Base-by-base conservation (phyloP, 257 asterid species). In the Rehmannia glutinosa region DNA sequence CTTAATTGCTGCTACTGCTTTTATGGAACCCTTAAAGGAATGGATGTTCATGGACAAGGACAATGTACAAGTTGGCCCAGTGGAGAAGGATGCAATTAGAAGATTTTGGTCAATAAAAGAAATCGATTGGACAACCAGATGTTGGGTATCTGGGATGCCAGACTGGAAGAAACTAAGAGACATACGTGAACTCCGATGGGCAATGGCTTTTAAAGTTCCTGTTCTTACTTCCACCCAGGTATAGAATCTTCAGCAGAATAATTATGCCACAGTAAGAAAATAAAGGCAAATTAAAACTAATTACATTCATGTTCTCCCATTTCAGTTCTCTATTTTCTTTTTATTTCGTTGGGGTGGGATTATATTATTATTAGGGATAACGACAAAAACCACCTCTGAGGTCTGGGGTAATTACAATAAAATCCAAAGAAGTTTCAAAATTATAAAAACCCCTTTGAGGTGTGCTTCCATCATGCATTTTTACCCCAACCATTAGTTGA, bases 161-260 rank as follows among this genome's bases (percentile, higher is more conserved):
- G 99, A 94, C 80, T 90, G 99, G 99, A 94, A 94, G 88, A 87
- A 80, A 74, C 79, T 94, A 57, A 80, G 96, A 77, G 99, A 94
- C 77, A 90, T 94, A 70, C 92, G 99, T 65, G 99, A 94, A 76
- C 99, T 90, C 57, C 88, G 99, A 35, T 94, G 99, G 99, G 93
- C 96, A 42, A 82, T 94, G 80, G 91, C 96, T 80, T 75, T 73
- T 69, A 91, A 95, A 64, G 99, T 94, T 74, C 95, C 99, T 17
- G 97, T 90, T 77, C 96, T 94, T 82, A 90, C 95, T 67, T 81
- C 94, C 27, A 70, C 74, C 69, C 99, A 94, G 97, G 99, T 90
- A 80, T 52, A 32, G 38, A 69, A 49, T 28, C 38, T 43, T 47
- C 11, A 47, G 75, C 33, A 65, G 59, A 58, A 50, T 64, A 15